Conservation (phyloP, 192 early-diverging fungal genomes). For the Pilobolus umbonatus region DNA sequence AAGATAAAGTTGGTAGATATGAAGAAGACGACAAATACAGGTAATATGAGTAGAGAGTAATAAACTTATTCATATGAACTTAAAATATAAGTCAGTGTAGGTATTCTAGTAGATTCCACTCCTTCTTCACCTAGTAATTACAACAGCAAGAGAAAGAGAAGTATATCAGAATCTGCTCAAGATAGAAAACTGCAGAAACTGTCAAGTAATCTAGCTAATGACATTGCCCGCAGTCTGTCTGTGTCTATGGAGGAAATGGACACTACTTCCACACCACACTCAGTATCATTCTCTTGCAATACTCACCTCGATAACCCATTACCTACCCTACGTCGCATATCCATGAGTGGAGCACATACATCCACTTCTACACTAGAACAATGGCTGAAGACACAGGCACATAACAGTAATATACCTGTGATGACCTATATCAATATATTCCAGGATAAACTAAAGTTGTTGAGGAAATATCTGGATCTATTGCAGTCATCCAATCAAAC, state of each 20-base stretch:
- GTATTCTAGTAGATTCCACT: background rate
- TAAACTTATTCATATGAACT: background rate
- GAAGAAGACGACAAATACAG: slow-evolving; percentile 9
- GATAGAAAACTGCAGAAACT: slow-evolving; percentile 31
- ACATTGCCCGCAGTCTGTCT: slow-evolving; percentile 33
- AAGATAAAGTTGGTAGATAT: slow-evolving; percentile 8
- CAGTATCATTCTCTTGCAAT: background rate
- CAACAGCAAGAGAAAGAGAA: slow-evolving; percentile 28
- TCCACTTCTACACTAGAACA: slow-evolving; percentile 1
- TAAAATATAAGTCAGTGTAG: background rate
- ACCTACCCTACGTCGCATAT: slow-evolving; percentile 25
- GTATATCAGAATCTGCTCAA: slow-evolving; percentile 25
- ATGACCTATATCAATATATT: slow-evolving; percentile 8
- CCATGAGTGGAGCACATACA: slow-evolving; percentile 8
- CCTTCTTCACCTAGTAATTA: background rate
- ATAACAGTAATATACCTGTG: background rate
- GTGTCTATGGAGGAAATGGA: background rate
- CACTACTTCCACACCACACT: background rate
- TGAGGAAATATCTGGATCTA: slow-evolving; percentile 6
- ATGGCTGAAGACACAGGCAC: slow-evolving; percentile 21
- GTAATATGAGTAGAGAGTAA: background rate
- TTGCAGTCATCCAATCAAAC: slow-evolving; percentile 10
- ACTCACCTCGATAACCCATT: slow-evolving; percentile 3
- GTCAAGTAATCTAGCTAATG: slow-evolving; percentile 27
- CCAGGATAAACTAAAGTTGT: slow-evolving; percentile 13